Base-by-base conservation (phyloP, 495 filamentous ascomycete genomes). In the Jackrogersella minutella region DNA sequence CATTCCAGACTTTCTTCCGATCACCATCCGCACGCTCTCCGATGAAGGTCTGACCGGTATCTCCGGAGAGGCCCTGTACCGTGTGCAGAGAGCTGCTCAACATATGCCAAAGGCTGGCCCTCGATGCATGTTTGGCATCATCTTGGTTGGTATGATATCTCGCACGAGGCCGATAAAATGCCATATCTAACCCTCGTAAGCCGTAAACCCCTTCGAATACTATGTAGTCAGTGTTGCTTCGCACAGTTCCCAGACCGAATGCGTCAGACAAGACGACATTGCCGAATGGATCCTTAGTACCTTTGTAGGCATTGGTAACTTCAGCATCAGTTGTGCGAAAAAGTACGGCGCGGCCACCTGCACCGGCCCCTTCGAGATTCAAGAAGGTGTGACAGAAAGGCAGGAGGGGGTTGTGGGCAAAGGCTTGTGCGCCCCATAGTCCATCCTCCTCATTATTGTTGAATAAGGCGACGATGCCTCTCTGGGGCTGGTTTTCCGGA, bases 381-480 rank as follows among this genome's bases (percentile, higher is more conserved):
- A 98, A 77, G 74, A 99, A 98, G 0, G 91, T 90, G 70, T 93
- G 89, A 28, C 89, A 82, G 68, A 93, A 89, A 21, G 82, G 84
- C 1, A 89, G 84, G 58, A 97, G 81, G 6, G 93, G 93, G 70
- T 93, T 90, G 50, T 91, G 86, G 24, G 89, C 86, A 62, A 93
- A 96, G n/a, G 88, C 93, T 62, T 89, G 85, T 36, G 95, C 93
- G 3, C 95, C 95, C 72, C 95, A 94, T 41, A 99, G 81, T 56
- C 85, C 95, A 73, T 98, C 93, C 77, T 99, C 95, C 77, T 99
- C 95, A 51, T 92, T 93, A 70, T 98, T 97, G 79, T 99, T 99
- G 64, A 99, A 81, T 39, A 99, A 79, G 22, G 90, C 86, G 19
- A 99, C 89, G 36, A 99, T 81, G 0, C 93, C 94, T 66, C 85